Conservation (phyloP, 2,329 filamentous ascomycete species). For the Verticillium klebahnii region DNA sequence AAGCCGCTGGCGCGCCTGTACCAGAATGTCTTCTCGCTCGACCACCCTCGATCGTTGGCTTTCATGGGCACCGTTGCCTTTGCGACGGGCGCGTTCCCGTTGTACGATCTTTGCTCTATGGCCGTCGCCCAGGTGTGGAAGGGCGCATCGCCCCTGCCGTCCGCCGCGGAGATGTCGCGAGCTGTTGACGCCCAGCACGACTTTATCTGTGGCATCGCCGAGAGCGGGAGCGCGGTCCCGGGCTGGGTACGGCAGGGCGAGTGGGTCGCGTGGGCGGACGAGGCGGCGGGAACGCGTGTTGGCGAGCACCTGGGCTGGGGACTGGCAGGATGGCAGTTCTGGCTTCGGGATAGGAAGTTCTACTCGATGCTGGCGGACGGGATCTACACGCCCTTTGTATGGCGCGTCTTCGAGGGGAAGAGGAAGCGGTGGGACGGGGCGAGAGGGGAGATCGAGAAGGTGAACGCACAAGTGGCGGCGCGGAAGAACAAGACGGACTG, state of each 20-base stretch:
- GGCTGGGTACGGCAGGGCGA: constrained; percentile 17
- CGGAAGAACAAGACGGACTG: neutral
- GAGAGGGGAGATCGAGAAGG: neutral
- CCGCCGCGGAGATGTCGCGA: constrained; percentile 25
- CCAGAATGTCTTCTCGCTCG: constrained; percentile 33
- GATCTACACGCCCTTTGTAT: constrained; percentile 33
- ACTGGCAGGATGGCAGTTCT: constrained; percentile 34
- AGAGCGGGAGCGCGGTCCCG: constrained; percentile 12
- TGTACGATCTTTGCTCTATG: constrained; percentile 31
- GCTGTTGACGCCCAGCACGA: constrained; percentile 19
- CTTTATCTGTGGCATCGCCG: constrained; percentile 19
- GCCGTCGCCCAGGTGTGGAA: constrained; percentile 33
- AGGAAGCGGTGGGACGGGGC: constrained; percentile 33
- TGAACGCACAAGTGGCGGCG: neutral
- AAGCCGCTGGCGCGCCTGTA: constrained; percentile 27
- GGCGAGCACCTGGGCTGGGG: constrained; percentile 34
- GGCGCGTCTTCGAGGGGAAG: constrained; percentile 34
- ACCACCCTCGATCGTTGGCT: constrained; percentile 30
- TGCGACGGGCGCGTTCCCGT: constrained; percentile 24
- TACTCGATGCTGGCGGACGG: constrained; percentile 32
- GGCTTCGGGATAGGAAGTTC: constrained; percentile 29
- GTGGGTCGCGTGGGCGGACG: constrained; percentile 27
- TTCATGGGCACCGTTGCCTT: constrained; percentile 20
- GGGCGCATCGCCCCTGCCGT: constrained; percentile 18
- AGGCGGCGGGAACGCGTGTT: constrained; percentile 34